These are phyloP conservation scores for Scenedesmus sp. DNA, from an alignment of 163 green algal species.

Conservation along the genomic window DNA sequence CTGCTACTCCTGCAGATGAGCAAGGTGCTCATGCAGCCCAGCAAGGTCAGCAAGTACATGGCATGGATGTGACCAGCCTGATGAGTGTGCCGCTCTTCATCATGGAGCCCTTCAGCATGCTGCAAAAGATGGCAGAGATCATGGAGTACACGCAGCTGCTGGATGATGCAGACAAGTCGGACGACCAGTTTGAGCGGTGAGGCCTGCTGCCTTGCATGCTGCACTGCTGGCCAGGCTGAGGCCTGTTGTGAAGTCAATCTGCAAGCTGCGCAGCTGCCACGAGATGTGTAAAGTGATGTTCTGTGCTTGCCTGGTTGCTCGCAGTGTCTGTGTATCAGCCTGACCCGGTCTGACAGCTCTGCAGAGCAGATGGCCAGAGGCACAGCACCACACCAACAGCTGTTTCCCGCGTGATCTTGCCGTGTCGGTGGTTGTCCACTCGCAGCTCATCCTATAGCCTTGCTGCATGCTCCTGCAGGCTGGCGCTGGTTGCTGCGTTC, in stretches of 20 bases:
- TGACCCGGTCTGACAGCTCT: neutral
- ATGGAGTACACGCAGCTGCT: conserved; percentile 98
- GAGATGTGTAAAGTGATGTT: neutral
- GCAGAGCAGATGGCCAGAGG: neutral
- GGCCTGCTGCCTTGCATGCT: neutral
- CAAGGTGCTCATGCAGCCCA: conserved; percentile 69
- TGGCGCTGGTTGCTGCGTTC: conserved; percentile 91
- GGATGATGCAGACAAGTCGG: conserved; percentile 82
- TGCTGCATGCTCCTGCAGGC: conserved; percentile 60
- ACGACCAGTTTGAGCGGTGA: conserved; percentile 87
- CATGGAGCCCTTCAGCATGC: conserved; percentile 98
- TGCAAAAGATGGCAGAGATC: conserved; percentile 97
- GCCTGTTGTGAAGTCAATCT: neutral
- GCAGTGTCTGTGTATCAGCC: neutral
- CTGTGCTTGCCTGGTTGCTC: neutral
- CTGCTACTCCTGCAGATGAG: conserved; percentile 56
- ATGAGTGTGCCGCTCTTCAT: conserved; percentile 97
- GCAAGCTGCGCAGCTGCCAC: neutral
- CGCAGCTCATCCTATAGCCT: neutral
- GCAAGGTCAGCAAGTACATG: conserved; percentile 90
- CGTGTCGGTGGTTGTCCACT: no score
- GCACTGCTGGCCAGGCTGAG: neutral
- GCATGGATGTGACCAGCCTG: conserved; percentile 95
- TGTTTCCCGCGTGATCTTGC: no score
- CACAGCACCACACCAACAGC: neutral